Evolutionary conservation across 2,329 filamentous ascomycete genomes (phyloP), one percentile per base, ranked within the genome.

Genomic region (Penicillium sp.): DNA sequence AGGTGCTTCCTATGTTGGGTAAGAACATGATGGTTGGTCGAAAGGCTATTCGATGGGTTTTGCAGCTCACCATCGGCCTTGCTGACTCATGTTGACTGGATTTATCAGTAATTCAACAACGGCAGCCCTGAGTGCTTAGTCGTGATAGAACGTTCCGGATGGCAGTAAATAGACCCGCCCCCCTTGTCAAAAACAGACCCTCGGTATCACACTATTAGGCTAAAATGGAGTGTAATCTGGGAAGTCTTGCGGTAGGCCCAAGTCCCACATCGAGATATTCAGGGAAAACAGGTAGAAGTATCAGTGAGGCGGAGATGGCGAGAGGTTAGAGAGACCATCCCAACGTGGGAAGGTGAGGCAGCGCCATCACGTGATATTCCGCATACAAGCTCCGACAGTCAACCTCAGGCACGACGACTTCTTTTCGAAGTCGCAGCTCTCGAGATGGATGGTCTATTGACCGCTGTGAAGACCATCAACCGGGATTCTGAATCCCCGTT

Each of bases 1-100:
- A 98, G 85, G 76, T 96, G 89, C 77, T 87, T 89, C 93, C 93
- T 96, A 65, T 33, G 13, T 28, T 24, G 28, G 44, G 49, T 75
- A 15, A 74, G 61, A 49, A 64, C 58, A 35, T 8, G 19, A 33
- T 12, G 24, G 12, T 22, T 30, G 56, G 33, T 15, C 10, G 4
- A 28, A 19, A 35, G n/a, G 35, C 13, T 37, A 6, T 19, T 28
- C 30, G 12, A 6, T 26, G n/a, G 15, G 6, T n/a, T 17, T 33
- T 47, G 3, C 33, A 47, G 22, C 65, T 60, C 9, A 68, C 67
- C 68, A 70, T 63, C 67, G 59, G 28, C 45, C 49, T 38, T 65
- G 61, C 17, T 63, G 56, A 15, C 54, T 53, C 19, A 54, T 53
- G 15, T 35, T 33, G 35, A 50, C 51, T 6, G 53, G n/a, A 3